These are phyloP conservation scores for Pythium vanterpoolii DNA, from an alignment of 352 stramenopile species.

Conservation along the genomic window DNA sequence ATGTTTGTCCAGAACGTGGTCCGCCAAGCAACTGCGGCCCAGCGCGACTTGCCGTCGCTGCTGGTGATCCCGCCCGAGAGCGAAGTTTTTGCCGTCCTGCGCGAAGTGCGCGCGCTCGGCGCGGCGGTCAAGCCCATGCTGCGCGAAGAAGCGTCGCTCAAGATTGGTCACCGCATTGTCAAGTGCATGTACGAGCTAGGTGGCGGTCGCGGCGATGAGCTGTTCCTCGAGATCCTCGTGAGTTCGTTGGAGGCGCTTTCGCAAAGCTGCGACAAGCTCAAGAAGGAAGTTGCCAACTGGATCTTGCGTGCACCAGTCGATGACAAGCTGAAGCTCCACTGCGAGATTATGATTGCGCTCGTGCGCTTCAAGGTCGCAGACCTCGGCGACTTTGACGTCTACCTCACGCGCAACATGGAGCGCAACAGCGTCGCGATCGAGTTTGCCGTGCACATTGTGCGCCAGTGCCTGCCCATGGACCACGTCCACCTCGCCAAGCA, in stretches of 20 bases:
- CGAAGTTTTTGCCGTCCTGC: constrained; percentile 80
- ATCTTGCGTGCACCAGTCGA: constrained; percentile 93
- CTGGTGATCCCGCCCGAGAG: constrained; percentile 69
- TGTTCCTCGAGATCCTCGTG: constrained; percentile 94
- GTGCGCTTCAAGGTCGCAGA: constrained; percentile 94
- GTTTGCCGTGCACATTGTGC: constrained; percentile 95
- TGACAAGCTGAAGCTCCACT: constrained; percentile 94
- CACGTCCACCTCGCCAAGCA: constrained; percentile 89
- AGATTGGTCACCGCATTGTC: constrained; percentile 96
- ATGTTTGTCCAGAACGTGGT: constrained; percentile 86
- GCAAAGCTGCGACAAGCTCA: constrained; percentile 90
- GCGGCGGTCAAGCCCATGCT: constrained; percentile 69
- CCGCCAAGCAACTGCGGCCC: constrained; percentile 61
- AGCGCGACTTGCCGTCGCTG: constrained; percentile 75
- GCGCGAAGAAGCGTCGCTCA: constrained; percentile 91
- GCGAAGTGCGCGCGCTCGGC: constrained; percentile 73
- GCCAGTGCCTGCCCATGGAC: constrained; percentile 90
- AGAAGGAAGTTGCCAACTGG: constrained; percentile 93
- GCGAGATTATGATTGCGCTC: constrained; percentile 94
- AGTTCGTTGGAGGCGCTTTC: constrained; percentile 93
- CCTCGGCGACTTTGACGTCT: constrained; percentile 92
- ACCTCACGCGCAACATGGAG: constrained; percentile 94
- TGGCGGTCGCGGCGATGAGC: constrained; percentile 84
- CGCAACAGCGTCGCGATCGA: constrained; percentile 94
- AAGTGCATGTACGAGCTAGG: constrained; percentile 96